Evolutionary conservation across 768 basidiomycete genomes (phyloP).

Genomic region (Termitomyces sp.): DNA sequence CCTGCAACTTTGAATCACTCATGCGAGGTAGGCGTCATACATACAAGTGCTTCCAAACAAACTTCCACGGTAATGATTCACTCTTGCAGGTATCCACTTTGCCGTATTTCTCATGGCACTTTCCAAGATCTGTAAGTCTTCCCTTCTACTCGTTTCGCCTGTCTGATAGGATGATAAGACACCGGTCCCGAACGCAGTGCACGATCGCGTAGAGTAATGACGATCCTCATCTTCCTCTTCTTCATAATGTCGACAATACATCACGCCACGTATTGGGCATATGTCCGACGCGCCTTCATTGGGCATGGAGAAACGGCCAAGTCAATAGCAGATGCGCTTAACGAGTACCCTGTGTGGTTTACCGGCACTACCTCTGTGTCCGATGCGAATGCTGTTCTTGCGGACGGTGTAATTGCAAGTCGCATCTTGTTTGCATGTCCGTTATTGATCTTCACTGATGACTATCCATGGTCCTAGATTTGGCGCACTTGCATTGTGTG

Average conservation of each 20-base stretch:
- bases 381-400: constrained; percentile 18
- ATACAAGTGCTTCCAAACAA: background rate
- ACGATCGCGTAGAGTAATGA: constrained; percentile 15
- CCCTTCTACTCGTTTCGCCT: background rate
- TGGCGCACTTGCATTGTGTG: constrained; percentile 20
- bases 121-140: constrained; percentile 15
- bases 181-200: constrained; percentile 14
- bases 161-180: background rate
- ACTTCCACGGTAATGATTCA: background rate
- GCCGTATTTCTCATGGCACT: constrained; percentile 15
- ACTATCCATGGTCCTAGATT: constrained; percentile 1
- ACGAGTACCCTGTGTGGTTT: constrained; percentile 18
- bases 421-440: background rate
- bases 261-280: constrained; percentile 16
- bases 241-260: constrained; percentile 21
- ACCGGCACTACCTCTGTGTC: constrained; percentile 16
- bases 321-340: constrained; percentile 13
- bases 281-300: constrained; percentile 19
- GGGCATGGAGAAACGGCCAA: constrained; percentile 13
- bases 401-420: constrained; percentile 17
- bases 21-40: constrained; percentile 14
- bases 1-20: constrained; percentile 19
- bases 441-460: too few relatives aligned
- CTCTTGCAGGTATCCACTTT: constrained; percentile 15
- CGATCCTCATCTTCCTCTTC: constrained; percentile 15